Evolutionary conservation across 1,284 basidiomycete genomes (phyloP), one percentile per base, ranked within the genome.

Genomic region (Irpex sp.): DNA sequence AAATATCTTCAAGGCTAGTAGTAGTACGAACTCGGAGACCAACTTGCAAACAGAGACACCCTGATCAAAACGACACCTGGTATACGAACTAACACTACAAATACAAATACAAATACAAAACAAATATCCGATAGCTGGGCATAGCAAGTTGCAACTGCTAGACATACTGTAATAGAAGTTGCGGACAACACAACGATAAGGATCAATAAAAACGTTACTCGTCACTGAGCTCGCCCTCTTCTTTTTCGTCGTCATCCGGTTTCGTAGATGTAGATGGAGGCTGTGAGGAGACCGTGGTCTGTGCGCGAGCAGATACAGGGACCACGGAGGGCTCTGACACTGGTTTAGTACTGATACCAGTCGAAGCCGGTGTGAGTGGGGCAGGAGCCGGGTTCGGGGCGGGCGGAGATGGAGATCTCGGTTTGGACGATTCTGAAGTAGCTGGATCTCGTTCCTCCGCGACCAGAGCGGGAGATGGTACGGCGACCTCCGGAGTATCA

Each of bases 151-250:
- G 36, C 44, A 49, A 48, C 26, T 13, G 51, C 19, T 17, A 13
- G 21, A 52, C 19, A 8, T 3, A 9, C 15, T 15, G 31, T 56
- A 11, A 17, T 21, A 56, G 11, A 34, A 26, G 34, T 56, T 8
- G 21, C 7, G 21, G 13, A 36, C 19, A 15, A 56, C n/a, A 9
- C 17, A 56, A 31, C 6, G 21, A 31, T 19, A 19, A 52, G 51
- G 7, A 26, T 34, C 54, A 31, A 17, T 11, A 8, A 26, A 36
- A 11, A 56, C 5, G n/a, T 19, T 56, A 54, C 62, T 78, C 78
- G 62, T 81, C 81, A 66, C 76, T 80, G n/a, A 78, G 72, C 68
- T 81, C 80, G 31, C 79, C 79, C 62, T 81, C 80, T 65, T 81
- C 80, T 64, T 79, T 79, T 60, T 73, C 70, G 58, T 72, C 69